Evolutionary conservation across 2,329 filamentous ascomycete genomes (phyloP).

Genomic region (Ophiosphaerella herpotricha): DNA sequence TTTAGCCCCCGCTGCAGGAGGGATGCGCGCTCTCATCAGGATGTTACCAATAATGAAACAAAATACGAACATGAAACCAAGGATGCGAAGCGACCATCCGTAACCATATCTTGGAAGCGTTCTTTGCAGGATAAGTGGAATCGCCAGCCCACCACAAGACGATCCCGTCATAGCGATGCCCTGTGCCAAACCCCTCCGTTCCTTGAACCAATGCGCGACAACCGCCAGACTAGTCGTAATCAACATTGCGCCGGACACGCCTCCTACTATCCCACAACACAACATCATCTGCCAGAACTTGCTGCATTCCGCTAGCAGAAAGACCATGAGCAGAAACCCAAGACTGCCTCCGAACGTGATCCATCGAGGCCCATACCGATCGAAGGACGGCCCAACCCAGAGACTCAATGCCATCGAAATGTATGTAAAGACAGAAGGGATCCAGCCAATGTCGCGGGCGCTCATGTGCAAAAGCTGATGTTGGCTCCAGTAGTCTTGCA

Average conservation of each 20-base stretch:
- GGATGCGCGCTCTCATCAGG: constrained; percentile 43
- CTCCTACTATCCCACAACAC: constrained; percentile 47
- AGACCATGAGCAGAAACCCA: constrained; percentile 35
- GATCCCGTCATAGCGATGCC: constrained; percentile 47
- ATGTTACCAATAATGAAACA: constrained; percentile 41
- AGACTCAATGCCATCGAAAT: constrained; percentile 81
- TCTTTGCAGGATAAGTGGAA: constrained; percentile 42
- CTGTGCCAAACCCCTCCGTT: constrained; percentile 43
- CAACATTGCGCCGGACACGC: constrained; percentile 45
- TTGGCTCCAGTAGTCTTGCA: constrained; percentile 76
- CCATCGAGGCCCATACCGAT: constrained; percentile 44
- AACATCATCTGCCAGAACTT: constrained; percentile 52
- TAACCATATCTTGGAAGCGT: constrained; percentile 44
- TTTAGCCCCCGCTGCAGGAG: constrained; percentile 32
- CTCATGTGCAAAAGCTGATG: constrained; percentile 71
- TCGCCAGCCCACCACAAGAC: constrained; percentile 41
- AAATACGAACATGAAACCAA: constrained; percentile 43
- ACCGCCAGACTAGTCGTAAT: constrained; percentile 43
- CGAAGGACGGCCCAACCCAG: constrained; percentile 78
- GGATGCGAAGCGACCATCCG: constrained; percentile 45
- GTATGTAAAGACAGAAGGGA: constrained; percentile 85
- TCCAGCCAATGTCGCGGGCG: constrained; percentile 75
- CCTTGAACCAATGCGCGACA: constrained; percentile 48
- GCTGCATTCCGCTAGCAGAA: constrained; percentile 39
- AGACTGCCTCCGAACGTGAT: constrained; percentile 37